Evolutionary conservation across 2,329 filamentous ascomycete genomes (phyloP).

Genomic region (Ustulina deusta): DNA sequence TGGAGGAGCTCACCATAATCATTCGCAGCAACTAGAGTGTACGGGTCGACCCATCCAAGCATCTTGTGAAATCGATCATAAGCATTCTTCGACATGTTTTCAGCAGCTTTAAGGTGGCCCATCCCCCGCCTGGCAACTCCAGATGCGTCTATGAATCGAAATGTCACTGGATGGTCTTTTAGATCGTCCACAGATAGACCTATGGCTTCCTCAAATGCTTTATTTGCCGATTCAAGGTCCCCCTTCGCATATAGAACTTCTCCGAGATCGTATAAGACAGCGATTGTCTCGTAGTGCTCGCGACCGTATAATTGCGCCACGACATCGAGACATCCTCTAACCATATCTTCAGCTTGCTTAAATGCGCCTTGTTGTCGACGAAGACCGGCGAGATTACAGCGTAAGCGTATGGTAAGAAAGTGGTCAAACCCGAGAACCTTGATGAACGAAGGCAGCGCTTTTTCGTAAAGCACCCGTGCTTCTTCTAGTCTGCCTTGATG

Average conservation of each 20-base stretch:
- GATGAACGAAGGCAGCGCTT: conserved; percentile 14
- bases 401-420: conserved; percentile 9
- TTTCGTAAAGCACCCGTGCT: conserved; percentile 12
- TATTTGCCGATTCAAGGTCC: conserved; percentile 3
- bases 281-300: conserved; percentile 2
- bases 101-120: conserved; percentile 6
- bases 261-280: conserved; percentile 12
- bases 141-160: conserved; percentile 19
- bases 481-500: conserved; percentile 16
- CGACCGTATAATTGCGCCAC: background rate
- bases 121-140: conserved; percentile 9
- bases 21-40: conserved; percentile 17
- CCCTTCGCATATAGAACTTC: conserved; percentile 16
- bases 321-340: conserved; percentile 5
- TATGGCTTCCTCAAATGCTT: conserved; percentile 3
- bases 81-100: background rate
- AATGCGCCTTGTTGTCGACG: conserved; percentile 19
- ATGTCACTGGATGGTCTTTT: background rate
- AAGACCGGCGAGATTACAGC: conserved; percentile 7
- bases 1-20: conserved; percentile 15
- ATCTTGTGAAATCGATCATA: conserved; percentile 2
- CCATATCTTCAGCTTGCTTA: conserved; percentile 18
- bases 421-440: conserved; percentile 18
- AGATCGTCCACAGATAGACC: background rate
- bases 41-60: conserved; percentile 19